phyloP scores from a whole-genome alignment of 495 filamentous ascomycete genomes.

The Melanomma pulvis-pyrius region DNA sequence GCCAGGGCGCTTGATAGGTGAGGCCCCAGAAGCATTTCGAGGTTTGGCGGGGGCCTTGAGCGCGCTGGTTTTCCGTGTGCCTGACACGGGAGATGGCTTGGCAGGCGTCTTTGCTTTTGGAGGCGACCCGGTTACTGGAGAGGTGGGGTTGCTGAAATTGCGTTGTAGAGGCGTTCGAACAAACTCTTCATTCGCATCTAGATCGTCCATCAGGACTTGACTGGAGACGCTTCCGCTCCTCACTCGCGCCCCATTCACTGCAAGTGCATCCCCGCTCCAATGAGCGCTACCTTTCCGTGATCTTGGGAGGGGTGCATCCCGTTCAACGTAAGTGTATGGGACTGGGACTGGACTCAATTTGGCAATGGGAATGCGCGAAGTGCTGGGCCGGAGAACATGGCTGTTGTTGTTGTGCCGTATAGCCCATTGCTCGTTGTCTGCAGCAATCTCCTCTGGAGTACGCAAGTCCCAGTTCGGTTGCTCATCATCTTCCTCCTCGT shows the following conservation, averaged over 20 bases:
- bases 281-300: constrained; percentile 57
- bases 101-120: constrained; percentile 42
- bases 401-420: constrained; percentile 43
- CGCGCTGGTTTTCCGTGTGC: constrained; percentile 38
- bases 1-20: constrained; percentile 59
- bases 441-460: constrained; percentile 77
- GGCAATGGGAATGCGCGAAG: constrained; percentile 82
- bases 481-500: constrained; percentile 47
- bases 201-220: constrained; percentile 58
- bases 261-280: constrained; percentile 59
- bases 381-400: constrained; percentile 46
- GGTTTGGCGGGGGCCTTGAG: constrained; percentile 38
- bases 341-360: constrained; percentile 78
- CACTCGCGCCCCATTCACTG: constrained; percentile 63
- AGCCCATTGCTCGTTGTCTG: constrained; percentile 52
- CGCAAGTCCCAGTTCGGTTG: constrained; percentile 69
- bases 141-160: constrained; percentile 52
- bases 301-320: constrained; percentile 68
- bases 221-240: constrained; percentile 71
- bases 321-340: constrained; percentile 67
- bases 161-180: constrained; percentile 22
- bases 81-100: constrained; percentile 41
- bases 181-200: constrained; percentile 47
- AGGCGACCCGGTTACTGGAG: constrained; percentile 49
- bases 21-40: constrained; percentile 47